These are phyloP conservation scores for Aspergillus spinulosporus DNA, from an alignment of 2,329 filamentous ascomycete genomes.

Conservation along the genomic window DNA sequence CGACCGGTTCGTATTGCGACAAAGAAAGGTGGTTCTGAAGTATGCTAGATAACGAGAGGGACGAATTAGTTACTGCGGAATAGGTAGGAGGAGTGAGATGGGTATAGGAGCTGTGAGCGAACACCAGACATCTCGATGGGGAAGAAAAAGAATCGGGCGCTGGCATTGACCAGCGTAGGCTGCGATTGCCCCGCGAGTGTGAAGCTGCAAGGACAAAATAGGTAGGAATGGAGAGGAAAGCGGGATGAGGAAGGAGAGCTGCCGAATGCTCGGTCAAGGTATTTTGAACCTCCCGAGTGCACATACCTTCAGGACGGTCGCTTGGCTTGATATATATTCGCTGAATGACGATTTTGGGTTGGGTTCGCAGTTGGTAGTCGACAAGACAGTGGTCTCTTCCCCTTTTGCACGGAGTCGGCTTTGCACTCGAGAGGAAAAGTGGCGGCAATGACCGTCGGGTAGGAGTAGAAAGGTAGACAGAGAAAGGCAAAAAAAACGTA, in stretches of 20 bases:
- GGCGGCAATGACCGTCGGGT: conserved; percentile 18
- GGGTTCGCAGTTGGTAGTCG: conserved; percentile 2
- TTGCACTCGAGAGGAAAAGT: conserved; percentile 14
- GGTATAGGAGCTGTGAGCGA: conserved; percentile 5
- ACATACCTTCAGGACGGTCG: conserved; percentile 17
- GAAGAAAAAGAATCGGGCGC: conserved; percentile 14
- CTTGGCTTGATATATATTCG: conserved; percentile 14
- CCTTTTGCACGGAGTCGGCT: conserved; percentile 20
- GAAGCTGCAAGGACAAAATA: conserved; percentile 17
- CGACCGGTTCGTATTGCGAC: conserved; percentile 29
- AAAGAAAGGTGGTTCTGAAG: conserved; percentile 23
- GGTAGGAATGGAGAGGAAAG: conserved; percentile 17
- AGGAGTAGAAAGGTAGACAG: conserved; percentile 10
- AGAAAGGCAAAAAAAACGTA: conserved; percentile 14
- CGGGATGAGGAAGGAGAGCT: conserved; percentile 10
- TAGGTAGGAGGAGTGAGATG: conserved; percentile 10
- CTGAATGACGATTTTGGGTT: conserved; percentile 21
- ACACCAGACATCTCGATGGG: neutral
- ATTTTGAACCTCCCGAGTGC: neutral
- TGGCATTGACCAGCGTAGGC: conserved; percentile 23
- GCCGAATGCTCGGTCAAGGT: neutral
- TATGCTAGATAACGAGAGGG: conserved; percentile 21
- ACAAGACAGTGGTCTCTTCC: conserved; percentile 8
- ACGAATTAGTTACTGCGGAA: conserved; percentile 22
- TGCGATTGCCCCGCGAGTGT: conserved; percentile 24